Base-by-base conservation (phyloP, 1,284 basidiomycete genomes). In the Meripilus lineatus region DNA sequence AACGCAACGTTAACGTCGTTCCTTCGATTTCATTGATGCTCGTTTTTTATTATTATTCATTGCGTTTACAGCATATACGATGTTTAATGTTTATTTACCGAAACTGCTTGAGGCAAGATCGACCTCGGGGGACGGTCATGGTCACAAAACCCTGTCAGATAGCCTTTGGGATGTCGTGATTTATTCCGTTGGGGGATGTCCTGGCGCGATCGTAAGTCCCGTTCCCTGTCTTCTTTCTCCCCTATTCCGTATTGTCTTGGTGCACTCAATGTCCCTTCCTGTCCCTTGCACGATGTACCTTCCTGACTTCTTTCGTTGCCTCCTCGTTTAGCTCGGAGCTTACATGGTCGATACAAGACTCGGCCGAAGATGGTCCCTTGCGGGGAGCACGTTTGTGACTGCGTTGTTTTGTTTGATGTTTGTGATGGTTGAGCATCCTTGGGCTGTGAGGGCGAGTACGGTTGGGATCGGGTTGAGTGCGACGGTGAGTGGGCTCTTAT, bases 1-100 rank as follows among this genome's bases (percentile, higher is more conserved):
- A n/a, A n/a, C n/a, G n/a, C n/a, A n/a, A n/a, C n/a, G n/a, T n/a
- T n/a, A n/a, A n/a, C n/a, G n/a, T n/a, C n/a, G n/a, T n/a, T n/a
- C n/a, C n/a, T n/a, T n/a, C n/a, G 20, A 32, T 25, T 21, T 42
- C 47, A 34, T n/a, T 30, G 24, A n/a, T 21, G 11, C 10, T 13
- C 18, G n/a, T n/a, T n/a, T n/a, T n/a, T n/a, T n/a, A n/a, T n/a
- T n/a, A n/a, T n/a, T n/a, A n/a, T 10, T 7, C 24, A 15, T 30
- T 18, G n/a, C 32, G 49, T 50, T 49, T 40, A 40, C 58, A 86
- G 92, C 84, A 2, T 93, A 83, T 58, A 97, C 91, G 5, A 95
- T 95, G 83, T 98, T 98, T 70, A 99, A 98, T 58, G 93, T 96
- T 11, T 98, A 87, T 64, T 74, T 97, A 17, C 95, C 95, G 0